Percentiles rank a stretch among this genome's conserved stretches.
Evolutionary conservation across 2,329 filamentous ascomycete genomes (phyloP).

Genomic region (Alternaria angustiovoidea): DNA sequence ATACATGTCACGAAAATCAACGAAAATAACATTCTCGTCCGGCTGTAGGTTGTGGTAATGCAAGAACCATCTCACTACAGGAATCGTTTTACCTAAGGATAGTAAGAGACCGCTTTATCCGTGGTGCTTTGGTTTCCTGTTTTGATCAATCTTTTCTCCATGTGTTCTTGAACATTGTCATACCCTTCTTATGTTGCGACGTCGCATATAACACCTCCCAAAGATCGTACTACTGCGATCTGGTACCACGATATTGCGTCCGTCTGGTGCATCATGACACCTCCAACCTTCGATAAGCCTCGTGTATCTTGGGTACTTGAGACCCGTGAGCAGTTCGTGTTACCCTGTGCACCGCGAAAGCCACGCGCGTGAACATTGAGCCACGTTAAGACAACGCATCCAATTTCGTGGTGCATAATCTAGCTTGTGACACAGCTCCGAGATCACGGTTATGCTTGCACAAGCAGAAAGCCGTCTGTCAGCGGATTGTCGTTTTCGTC

Average conservation of each 20-base stretch:
- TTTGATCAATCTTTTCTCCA: slow-evolving; percentile 10
- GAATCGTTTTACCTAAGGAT: too few relatives aligned
- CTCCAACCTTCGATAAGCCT: slow-evolving; percentile 11
- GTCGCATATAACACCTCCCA: slow-evolving; percentile 20
- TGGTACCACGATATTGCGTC: slow-evolving; percentile 17
- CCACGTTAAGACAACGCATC: slow-evolving; percentile 36
- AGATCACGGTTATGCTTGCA: slow-evolving; percentile 21
- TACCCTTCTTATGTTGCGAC: slow-evolving; percentile 12
- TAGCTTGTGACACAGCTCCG: slow-evolving; percentile 39
- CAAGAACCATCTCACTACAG: not conserved
- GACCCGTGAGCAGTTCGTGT: slow-evolving; percentile 32
- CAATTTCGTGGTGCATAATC: slow-evolving; percentile 49
- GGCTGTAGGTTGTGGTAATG: slow-evolving; percentile 12
- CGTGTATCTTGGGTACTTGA: slow-evolving; percentile 20
- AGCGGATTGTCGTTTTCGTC: slow-evolving; percentile 20
- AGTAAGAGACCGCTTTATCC: not conserved
- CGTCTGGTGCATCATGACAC: slow-evolving; percentile 11
- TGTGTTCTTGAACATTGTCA: slow-evolving; percentile 21
- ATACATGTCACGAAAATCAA: not conserved
- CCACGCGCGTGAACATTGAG: slow-evolving; percentile 23
- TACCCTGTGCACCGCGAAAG: slow-evolving; percentile 14
- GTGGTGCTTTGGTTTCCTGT: slow-evolving; percentile 19
- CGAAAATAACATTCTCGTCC: slow-evolving; percentile 15
- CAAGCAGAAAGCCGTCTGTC: slow-evolving; percentile 22
- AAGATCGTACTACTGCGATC: slow-evolving; percentile 26